Evolutionary conservation across 495 filamentous ascomycete species (phyloP).

Genomic region (Cercophora scortea): DNA sequence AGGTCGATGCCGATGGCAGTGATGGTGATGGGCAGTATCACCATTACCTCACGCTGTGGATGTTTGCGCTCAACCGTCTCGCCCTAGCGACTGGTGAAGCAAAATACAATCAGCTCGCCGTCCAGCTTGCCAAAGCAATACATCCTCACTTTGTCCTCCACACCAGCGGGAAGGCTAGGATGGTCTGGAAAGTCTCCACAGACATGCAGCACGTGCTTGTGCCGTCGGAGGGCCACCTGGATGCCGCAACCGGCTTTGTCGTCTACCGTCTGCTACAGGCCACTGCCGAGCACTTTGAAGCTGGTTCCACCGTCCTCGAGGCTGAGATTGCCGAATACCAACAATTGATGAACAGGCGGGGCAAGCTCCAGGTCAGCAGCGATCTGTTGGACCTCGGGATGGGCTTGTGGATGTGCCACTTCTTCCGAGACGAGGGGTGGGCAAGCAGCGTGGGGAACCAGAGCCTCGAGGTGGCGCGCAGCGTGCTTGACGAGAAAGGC

Average conservation of each 20-base stretch:
- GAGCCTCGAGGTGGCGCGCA: conserved; percentile 40
- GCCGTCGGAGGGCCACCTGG: conserved; percentile 49
- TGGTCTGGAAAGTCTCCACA: conserved; percentile 58
- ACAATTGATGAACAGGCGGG: conserved; percentile 45
- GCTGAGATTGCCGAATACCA: conserved; percentile 53
- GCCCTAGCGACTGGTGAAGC: conserved; percentile 42
- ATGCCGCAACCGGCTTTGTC: conserved; percentile 55
- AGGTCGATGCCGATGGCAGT: conserved; percentile 39
- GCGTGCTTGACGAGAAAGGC: conserved; percentile 20
- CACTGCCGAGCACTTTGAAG: conserved; percentile 22
- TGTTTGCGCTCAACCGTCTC: conserved; percentile 61
- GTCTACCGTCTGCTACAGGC: conserved; percentile 48
- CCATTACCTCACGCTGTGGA: conserved; percentile 63
- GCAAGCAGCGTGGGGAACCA: conserved; percentile 33
- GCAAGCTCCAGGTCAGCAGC: conserved; percentile 39
- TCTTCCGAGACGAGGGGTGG: conserved; percentile 46
- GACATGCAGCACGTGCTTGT: conserved; percentile 47
- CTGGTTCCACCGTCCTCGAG: conserved; percentile 27
- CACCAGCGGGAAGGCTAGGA: conserved; percentile 28
- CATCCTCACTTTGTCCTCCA: conserved; percentile 50
- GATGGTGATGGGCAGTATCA: conserved; percentile 63
- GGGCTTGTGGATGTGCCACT: conserved; percentile 57
- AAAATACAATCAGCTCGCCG: conserved; percentile 46
- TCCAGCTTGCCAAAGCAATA: conserved; percentile 50
- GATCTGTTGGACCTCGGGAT: conserved; percentile 59